Percentiles rank a stretch among this genome's conserved stretches.
phyloP scores from a whole-genome alignment of 2,329 filamentous ascomycete genomes.

The Fusarium multiceps region DNA sequence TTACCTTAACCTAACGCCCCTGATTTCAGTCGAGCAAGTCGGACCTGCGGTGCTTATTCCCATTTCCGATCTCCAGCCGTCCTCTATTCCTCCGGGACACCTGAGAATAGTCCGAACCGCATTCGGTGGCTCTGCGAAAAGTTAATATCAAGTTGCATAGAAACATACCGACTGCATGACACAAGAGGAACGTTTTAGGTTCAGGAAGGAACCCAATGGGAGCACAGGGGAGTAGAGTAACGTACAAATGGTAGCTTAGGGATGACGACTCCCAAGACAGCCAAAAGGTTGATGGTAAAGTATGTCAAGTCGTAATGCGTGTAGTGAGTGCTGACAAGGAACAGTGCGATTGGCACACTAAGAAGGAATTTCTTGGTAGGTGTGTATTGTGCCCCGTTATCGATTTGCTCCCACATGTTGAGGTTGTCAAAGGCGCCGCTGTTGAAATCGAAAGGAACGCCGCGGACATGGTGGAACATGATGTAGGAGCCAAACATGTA shows the following conservation, averaged over 20 bases:
- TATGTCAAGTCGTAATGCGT: conserved; percentile 98
- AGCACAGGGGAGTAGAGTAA: conserved; percentile 43
- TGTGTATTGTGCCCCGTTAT: conserved; percentile 98
- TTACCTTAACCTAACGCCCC: conserved; percentile 43
- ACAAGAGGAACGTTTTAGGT: background rate
- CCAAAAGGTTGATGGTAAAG: conserved; percentile 96
- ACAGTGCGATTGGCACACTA: conserved; percentile 91
- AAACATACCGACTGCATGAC: background rate
- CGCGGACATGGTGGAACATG: conserved; percentile 99
- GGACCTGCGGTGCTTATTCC: conserved; percentile 26
- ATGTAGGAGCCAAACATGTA: conserved; percentile 99
- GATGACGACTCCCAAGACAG: conserved; percentile 91
- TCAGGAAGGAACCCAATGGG: background rate
- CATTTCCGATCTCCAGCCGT: conserved; percentile 2
- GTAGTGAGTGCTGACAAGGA: conserved; percentile 97
- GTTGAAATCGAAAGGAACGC: conserved; percentile 99
- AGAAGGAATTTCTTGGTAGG: conserved; percentile 98
- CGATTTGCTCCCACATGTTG: conserved; percentile 99
- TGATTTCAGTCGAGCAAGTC: conserved; percentile 41
- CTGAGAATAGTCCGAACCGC: conserved; percentile 79
- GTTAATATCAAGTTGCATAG: conserved; percentile 41
- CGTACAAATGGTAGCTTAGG: conserved; percentile 95
- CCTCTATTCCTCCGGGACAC: conserved; percentile 68
- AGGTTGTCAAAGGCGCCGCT: conserved; percentile 98
- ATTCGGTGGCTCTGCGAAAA: conserved; percentile 76